These are phyloP conservation scores for Pseudoperonospora humuli DNA, from an alignment of 352 stramenopile species.

Conservation along the genomic window DNA sequence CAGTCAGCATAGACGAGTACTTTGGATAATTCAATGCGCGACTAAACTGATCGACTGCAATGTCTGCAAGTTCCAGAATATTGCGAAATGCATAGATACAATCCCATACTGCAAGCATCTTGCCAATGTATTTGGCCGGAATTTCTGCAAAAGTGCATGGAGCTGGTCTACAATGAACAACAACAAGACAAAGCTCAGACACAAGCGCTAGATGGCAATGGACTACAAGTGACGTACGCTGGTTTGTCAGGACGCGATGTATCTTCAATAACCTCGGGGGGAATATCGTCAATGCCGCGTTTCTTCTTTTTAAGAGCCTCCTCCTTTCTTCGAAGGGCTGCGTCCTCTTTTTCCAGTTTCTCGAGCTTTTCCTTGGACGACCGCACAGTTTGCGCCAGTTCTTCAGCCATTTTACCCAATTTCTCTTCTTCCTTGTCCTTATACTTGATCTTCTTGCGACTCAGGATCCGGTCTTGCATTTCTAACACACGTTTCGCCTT, in stretches of 20 bases:
- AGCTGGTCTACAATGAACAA: constrained; percentile 27
- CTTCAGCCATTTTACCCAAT: constrained; percentile 66
- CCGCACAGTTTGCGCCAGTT: constrained; percentile 71
- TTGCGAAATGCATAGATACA: constrained; percentile 70
- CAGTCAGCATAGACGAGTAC: constrained; percentile 46
- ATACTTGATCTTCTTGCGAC: constrained; percentile 85
- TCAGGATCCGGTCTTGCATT: constrained; percentile 84
- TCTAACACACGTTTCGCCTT: constrained; percentile 82
- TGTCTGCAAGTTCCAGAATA: constrained; percentile 45
- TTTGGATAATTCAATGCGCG: constrained; percentile 35
- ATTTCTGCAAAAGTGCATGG: constrained; percentile 54
- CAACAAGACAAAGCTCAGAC: too few species aligned
- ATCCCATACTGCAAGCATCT: constrained; percentile 70
- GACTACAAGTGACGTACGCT: constrained; percentile 35
- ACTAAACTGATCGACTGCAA: constrained; percentile 63
- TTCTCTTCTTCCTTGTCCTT: constrained; percentile 87
- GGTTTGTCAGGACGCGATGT: constrained; percentile 42
- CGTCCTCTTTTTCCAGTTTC: constrained; percentile 84
- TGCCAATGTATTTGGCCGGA: constrained; percentile 31
- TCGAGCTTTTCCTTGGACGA: constrained; percentile 74
- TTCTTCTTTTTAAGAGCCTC: constrained; percentile 80
- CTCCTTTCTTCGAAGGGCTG: constrained; percentile 65
- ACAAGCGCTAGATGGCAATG: too few species aligned
- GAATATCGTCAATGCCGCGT: constrained; percentile 42
- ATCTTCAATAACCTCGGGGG: constrained; percentile 31